Base-by-base conservation (phyloP, 345 rosid genomes). In the Ricinus communis region DNA sequence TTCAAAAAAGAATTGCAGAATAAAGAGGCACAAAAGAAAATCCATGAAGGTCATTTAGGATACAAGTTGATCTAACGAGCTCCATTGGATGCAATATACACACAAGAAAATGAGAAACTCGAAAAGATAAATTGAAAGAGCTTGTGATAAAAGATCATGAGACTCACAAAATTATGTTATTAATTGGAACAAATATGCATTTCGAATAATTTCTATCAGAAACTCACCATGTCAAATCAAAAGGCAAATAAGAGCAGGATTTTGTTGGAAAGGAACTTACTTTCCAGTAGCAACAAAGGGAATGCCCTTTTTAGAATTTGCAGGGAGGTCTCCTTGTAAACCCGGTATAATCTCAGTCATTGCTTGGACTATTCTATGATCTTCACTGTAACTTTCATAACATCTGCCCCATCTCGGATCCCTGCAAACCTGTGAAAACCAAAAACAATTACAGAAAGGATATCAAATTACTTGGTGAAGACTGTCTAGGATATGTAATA, bases 401-500 rank as follows among this genome's bases (percentile, higher is more conserved):
- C 86, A 83, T 19, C 86, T 67, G 0, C 82, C 83, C 86, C 85
- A 79, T 49, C 86, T 80, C 0, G 86, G 83, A 77, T 83, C 83
- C 68, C 83, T 69, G 76, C 86, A 83, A 8, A 83, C 77, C 85
- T 82, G 57, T 13, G 30, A 63, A 49, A 64, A 24, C n/a, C 25
- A 71, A 16, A 14, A 54, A 21, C 31, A n/a, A n/a, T 21, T 47
- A 18, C 27, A 73, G 36, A 46, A 2, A 55, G 4, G 13, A 22
- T 25, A 33, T 14, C 22, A 10, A 24, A 53, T 0, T 10, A 21
- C 24, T 71, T 22, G 38, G 24, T 53, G 8, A 18, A 54, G 43
- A 60, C 31, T 53, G 14, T 62, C 62, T 22, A 53, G 15, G 50
- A 41, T 15, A 47, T n/a, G 3, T 45, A 24, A 21, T 14, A 24